These are phyloP conservation scores for Perkinsus olseni DNA, from an alignment of 169 alveolate genomes.

Conservation along the genomic window DNA sequence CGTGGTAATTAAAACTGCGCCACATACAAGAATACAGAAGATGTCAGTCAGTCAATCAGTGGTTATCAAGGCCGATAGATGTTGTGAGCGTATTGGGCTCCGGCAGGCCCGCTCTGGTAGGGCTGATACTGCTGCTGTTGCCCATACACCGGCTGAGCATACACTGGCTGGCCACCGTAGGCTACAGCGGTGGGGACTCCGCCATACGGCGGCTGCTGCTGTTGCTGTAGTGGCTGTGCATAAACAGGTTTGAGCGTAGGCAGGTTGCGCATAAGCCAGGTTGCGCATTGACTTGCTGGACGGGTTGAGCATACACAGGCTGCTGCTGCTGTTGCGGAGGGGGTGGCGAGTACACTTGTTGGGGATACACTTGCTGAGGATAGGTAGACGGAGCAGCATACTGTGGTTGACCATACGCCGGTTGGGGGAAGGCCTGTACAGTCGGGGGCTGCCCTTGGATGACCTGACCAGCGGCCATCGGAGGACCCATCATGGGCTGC, in stretches of 20 bases:
- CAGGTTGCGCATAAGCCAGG: neutral
- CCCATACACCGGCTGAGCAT: neutral
- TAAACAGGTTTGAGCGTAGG: neutral
- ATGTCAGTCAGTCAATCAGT: no score
- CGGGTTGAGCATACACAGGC: neutral
- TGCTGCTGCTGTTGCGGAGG: neutral
- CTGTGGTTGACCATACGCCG: neutral
- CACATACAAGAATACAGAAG: no score
- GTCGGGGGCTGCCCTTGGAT: neutral
- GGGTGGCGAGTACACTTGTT: neutral
- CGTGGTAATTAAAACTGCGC: no score
- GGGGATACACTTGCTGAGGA: neutral
- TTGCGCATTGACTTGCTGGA: neutral
- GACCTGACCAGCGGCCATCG: neutral
- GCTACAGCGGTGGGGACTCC: neutral
- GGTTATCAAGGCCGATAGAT: neutral
- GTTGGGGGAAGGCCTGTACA: neutral
- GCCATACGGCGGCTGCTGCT: neutral
- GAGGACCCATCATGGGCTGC: neutral
- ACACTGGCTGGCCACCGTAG: neutral
- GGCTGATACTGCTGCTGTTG: neutral
- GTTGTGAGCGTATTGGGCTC: neutral
- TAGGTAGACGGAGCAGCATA: neutral
- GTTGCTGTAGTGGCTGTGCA: neutral
- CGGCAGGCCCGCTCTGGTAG: neutral